Conservation (phyloP, 2,329 filamentous ascomycete genomes). For the Coniochaeta ligniaria region DNA sequence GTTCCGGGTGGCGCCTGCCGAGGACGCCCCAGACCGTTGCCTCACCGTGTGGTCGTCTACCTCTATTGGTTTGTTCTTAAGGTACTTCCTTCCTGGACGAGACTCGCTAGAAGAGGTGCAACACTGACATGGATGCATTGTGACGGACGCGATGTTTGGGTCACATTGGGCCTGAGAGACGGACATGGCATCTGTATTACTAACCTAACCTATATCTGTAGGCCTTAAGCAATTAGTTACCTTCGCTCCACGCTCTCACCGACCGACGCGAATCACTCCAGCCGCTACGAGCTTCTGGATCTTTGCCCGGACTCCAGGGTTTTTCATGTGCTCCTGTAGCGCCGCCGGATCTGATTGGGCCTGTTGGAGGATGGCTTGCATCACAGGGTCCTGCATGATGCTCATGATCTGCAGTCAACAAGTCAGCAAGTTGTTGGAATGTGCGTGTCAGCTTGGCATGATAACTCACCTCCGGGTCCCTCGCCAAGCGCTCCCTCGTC, state of each 20-base stretch:
- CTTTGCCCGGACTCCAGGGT: conserved; percentile 75
- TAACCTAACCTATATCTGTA: too few species aligned
- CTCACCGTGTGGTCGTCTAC: too few species aligned
- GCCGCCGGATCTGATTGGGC: conserved; percentile 89
- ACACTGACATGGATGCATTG: too few species aligned
- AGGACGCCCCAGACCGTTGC: too few species aligned
- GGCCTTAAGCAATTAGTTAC: too few species aligned
- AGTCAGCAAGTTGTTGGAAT: background rate
- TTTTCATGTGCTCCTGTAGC: conserved; percentile 95
- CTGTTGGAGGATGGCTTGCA: conserved; percentile 96
- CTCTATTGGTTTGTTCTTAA: too few species aligned
- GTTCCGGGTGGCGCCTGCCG: too few species aligned
- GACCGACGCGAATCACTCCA: conserved; percentile 77
- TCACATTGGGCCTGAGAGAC: too few species aligned
- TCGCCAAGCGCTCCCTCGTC: conserved; percentile 83
- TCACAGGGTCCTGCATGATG: conserved; percentile 92
- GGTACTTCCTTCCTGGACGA: too few species aligned
- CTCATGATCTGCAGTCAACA: conserved; percentile 57
- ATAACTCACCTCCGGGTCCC: conserved; percentile 76
- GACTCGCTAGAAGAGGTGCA: too few species aligned
- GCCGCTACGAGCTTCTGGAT: conserved; percentile 92
- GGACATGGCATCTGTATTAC: too few species aligned
- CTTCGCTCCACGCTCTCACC: conserved; percentile 7
- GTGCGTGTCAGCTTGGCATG: conserved; percentile 4
- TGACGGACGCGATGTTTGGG: too few species aligned